These are phyloP conservation scores for Colletotrichum cuscutae DNA, from an alignment of 2,329 filamentous ascomycete species.

Conservation along the genomic window DNA sequence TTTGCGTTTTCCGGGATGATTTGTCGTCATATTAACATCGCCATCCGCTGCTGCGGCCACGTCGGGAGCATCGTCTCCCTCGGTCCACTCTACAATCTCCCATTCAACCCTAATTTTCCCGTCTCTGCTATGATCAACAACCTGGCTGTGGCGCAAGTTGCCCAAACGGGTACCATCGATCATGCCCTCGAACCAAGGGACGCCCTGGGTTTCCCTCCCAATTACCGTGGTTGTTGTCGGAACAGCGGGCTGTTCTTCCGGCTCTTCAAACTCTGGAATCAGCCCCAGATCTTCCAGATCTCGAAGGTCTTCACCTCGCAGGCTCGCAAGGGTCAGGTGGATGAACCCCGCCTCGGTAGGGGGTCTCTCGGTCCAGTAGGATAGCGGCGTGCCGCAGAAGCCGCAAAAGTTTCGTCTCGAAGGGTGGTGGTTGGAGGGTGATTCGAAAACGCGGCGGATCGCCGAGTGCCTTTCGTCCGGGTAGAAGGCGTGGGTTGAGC, in stretches of 20 bases:
- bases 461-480: conserved; percentile 77
- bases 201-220: conserved; percentile 73
- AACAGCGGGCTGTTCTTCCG: conserved; percentile 39
- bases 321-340: conserved; percentile 81
- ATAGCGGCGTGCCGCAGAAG: conserved; percentile 87
- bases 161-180: conserved; percentile 80
- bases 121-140: conserved; percentile 65
- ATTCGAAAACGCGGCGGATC: conserved; percentile 76
- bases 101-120: conserved; percentile 78
- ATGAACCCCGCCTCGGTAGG: conserved; percentile 80
- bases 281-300: conserved; percentile 80
- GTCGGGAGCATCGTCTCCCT: conserved; percentile 51
- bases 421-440: conserved; percentile 61
- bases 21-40: conserved; percentile 49
- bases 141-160: conserved; percentile 70
- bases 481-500: conserved; percentile 78
- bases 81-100: conserved; percentile 83
- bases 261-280: conserved; percentile 61
- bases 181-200: conserved; percentile 89
- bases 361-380: conserved; percentile 83
- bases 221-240: conserved; percentile 46
- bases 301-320: conserved; percentile 76
- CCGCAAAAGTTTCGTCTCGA: conserved; percentile 87
- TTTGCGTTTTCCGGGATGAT: conserved; percentile 62
- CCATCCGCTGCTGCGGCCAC: conserved; percentile 42